Evolutionary conservation across 176 grass and related monocot species (phyloP).

Genomic region (Metroxylon sagu): DNA sequence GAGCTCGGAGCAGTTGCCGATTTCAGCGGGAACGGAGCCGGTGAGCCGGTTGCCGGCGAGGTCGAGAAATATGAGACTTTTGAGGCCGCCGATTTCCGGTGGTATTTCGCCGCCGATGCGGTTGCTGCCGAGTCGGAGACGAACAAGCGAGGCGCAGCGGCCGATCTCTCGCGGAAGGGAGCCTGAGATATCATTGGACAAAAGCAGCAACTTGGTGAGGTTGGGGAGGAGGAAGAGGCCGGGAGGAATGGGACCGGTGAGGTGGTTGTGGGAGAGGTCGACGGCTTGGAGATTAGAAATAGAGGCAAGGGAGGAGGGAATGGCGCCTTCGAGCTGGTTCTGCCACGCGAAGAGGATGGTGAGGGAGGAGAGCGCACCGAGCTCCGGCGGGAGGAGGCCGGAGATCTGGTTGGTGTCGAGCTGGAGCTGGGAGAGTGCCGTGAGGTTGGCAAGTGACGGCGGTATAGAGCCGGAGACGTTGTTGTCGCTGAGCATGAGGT

Average conservation of each 20-base stretch:
- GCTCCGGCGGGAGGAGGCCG: conserved; percentile 59
- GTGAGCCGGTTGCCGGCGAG: conserved; percentile 66
- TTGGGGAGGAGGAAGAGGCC: conserved; percentile 73
- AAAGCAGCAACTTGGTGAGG: conserved; percentile 80
- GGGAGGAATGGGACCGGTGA: conserved; percentile 58
- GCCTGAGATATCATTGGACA: conserved; percentile 85
- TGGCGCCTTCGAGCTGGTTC: conserved; percentile 75
- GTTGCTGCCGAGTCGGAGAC: conserved; percentile 63
- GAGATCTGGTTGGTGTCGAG: conserved; percentile 94
- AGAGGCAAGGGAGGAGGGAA: conserved; percentile 39
- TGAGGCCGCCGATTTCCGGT: conserved; percentile 41
- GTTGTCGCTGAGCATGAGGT: conserved; percentile 97
- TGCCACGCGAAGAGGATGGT: conserved; percentile 85
- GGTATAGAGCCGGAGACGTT: conserved; percentile 87
- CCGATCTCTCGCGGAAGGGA: conserved; percentile 56
- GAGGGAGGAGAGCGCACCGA: conserved; percentile 40
- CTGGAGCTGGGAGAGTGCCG: conserved; percentile 68
- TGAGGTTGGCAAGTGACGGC: conserved; percentile 43
- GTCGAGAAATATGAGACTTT: conserved; percentile 75
- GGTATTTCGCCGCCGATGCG: conserved; percentile 54
- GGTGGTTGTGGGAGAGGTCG: conserved; percentile 85
- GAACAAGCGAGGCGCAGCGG: conserved; percentile 39
- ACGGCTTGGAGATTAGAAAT: conserved; percentile 58
- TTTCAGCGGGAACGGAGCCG: conserved; percentile 38
- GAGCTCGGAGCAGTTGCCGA: conserved; percentile 67